Percentiles rank a stretch among this genome's conserved stretches.
These are phyloP conservation scores for Aspergillus cavernicola DNA, from an alignment of 495 filamentous ascomycete genomes.

Conservation along the genomic window DNA sequence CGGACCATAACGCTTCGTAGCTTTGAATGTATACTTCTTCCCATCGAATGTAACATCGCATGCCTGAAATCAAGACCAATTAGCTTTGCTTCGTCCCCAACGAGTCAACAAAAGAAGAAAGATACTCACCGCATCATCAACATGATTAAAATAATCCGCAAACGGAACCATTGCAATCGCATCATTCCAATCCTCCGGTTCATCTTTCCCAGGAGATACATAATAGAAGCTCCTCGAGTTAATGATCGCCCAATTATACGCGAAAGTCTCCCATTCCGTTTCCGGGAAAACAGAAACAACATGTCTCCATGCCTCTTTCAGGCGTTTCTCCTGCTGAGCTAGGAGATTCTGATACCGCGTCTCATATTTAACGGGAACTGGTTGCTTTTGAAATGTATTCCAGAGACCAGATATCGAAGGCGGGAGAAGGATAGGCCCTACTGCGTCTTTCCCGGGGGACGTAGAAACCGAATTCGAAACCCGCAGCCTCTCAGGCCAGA, in stretches of 20 bases:
- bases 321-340: constrained; percentile 54
- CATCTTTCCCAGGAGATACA: constrained; percentile 41
- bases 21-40: constrained; percentile 55
- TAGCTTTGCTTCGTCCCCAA: background rate
- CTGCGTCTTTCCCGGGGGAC: background rate
- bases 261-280: constrained; percentile 47
- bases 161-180: constrained; percentile 73
- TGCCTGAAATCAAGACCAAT: constrained; percentile 13
- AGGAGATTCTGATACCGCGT: constrained; percentile 46
- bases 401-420: constrained; percentile 30
- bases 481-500: constrained; percentile 49
- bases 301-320: constrained; percentile 52
- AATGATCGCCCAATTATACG: constrained; percentile 68
- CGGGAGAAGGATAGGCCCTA: constrained; percentile 18
- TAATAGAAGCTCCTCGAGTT: constrained; percentile 79
- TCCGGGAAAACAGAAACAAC: constrained; percentile 47
- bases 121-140: constrained; percentile 35
- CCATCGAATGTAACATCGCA: constrained; percentile 55
- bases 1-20: constrained; percentile 46
- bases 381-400: constrained; percentile 3
- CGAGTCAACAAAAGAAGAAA: background rate
- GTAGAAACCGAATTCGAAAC: constrained; percentile 13
- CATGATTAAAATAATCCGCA: constrained; percentile 79
- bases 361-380: constrained; percentile 10
- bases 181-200: constrained; percentile 51